phyloP scores from a whole-genome alignment of 2,329 filamentous ascomycete genomes.

The Torrubiella hemipterigena region DNA sequence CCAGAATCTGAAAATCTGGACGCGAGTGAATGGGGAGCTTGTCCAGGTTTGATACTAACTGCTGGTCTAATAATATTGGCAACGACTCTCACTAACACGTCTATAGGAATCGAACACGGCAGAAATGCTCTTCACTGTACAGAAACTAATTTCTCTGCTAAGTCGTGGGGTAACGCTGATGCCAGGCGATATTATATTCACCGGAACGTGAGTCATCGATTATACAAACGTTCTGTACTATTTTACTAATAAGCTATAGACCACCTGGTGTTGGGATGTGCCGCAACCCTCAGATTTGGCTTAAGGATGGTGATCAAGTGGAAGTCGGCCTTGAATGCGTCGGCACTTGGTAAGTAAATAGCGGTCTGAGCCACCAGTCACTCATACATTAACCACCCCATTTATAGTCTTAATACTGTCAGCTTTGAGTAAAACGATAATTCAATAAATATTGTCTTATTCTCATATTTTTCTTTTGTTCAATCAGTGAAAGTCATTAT shows the following conservation, averaged over 20 bases:
- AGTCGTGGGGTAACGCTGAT: conserved; percentile 49
- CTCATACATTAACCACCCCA: neutral
- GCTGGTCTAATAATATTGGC: too few relatives aligned
- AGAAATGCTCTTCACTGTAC: conserved; percentile 54
- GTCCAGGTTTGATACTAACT: conserved; percentile 36
- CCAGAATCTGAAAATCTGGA: conserved; percentile 41
- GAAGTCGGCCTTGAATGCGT: conserved; percentile 57
- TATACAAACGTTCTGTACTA: conserved; percentile 1
- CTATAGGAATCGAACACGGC: conserved; percentile 36
- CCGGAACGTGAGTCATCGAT: conserved; percentile 40
- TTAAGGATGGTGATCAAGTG: conserved; percentile 58
- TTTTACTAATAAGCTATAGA: conserved; percentile 19
- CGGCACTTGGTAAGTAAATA: conserved; percentile 33
- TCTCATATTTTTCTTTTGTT: too few relatives aligned
- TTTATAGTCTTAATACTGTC: neutral
- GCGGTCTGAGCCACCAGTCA: neutral
- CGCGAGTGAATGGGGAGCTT: conserved; percentile 44
- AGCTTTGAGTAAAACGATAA: neutral
- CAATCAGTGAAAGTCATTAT: too few relatives aligned
- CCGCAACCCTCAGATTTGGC: conserved; percentile 51
- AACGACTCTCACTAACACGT: too few relatives aligned
- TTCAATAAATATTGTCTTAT: neutral
- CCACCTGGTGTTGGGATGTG: conserved; percentile 63
- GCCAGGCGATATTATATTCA: conserved; percentile 54
- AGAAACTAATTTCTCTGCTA: conserved; percentile 44